Base-by-base conservation (phyloP, 768 basidiomycete species). In the Paxillus involutus region DNA sequence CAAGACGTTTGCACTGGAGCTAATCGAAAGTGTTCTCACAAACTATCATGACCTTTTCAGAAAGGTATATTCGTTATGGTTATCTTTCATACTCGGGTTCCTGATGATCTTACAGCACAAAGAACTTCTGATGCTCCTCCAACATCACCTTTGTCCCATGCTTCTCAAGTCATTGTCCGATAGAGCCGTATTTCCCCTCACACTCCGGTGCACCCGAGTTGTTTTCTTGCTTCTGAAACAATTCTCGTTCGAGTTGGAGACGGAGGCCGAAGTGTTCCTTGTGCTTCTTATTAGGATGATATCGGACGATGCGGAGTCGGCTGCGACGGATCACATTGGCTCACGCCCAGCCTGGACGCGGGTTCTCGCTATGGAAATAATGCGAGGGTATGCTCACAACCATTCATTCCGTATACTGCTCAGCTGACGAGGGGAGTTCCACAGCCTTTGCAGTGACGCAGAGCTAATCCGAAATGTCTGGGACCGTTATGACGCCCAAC, bases 1-100 rank as follows among this genome's bases (percentile, higher is more conserved):
- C 63, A 88, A 94, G 71, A 98, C 97, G 0, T 98, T 98, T 60
- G 93, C 94, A 0, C 73, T 99, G n/a, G 96, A 99, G 71, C 75
- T 98, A 49, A 93, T 98, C 36, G 96, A 99, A 73, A 98, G 95
- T 63, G 91, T 98, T 2, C 74, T 99, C 47, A 94, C 93, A 7
- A 94, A 95, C 66, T 94, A 95, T 62, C 86, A 93, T 58, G 80
- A 79, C n/a, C 76, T 93, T 0, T 94, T 95, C 67, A 80, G 88
- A 48, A 83, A 88, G 77, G 94, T 90, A 60, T 36, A 74, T 66
- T 21, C 24, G 1, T 24, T n/a, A 7, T 21, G 26, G 43, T 33
- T 41, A 41, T 39, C 52, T 4, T 17, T 8, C 19, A 29, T 6
- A 48, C 6, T 8, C 35, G 32, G 35, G 17, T 49, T 6, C 9